Evolutionary conservation across 1,284 basidiomycete species (phyloP), one percentile per base, ranked within the genome.

Genomic region (Mycena sp.): DNA sequence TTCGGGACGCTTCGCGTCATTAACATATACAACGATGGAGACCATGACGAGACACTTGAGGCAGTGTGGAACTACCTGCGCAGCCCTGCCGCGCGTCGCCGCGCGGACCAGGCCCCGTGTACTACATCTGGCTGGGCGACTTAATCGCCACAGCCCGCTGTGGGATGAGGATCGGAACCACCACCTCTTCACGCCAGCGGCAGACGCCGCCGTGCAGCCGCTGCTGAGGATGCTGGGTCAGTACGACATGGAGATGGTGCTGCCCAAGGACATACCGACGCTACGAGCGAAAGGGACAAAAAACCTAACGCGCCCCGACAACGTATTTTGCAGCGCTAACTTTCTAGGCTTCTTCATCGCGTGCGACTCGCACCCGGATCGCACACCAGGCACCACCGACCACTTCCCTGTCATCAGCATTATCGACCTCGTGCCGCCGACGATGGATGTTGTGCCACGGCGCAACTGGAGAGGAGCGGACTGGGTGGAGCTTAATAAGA

Each of bases 101-200:
- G n/a, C n/a, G n/a, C n/a, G 9, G 29, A 54, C 74, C 23, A 62
- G 29, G 6, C 19, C 52, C 12, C 21, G 21, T 57, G 17, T 28
- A 38, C 10, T 45, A 68, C 19, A 55, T 75, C 2, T 75, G 73
- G 71, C 35, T 63, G 1, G 81, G 81, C 0, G 81, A 83, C 70
- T 82, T 71, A 1, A 51, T 76, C 16, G 25, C 40, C 1, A 65
- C 60, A 4, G 61, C 65, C 74, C 75, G 0, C 71, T 75, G 0
- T 43, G 82, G 81, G 81, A 84, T 19, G 63, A 71, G 1, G 63
- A 68, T 0, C 2, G 38, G 0, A 79, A 81, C 61, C 4, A 35
- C 0, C 78, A 79, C n/a, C 73, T 81, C 0, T 78, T 76, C 58
- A 74, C 72, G 28, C 10, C 25, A 19, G 40, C 10, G 25, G 37